Evolutionary conservation across 78 protist genomes (phyloP), one percentile per base, ranked within the genome.

Genomic region (Protostelium mycophagum): DNA sequence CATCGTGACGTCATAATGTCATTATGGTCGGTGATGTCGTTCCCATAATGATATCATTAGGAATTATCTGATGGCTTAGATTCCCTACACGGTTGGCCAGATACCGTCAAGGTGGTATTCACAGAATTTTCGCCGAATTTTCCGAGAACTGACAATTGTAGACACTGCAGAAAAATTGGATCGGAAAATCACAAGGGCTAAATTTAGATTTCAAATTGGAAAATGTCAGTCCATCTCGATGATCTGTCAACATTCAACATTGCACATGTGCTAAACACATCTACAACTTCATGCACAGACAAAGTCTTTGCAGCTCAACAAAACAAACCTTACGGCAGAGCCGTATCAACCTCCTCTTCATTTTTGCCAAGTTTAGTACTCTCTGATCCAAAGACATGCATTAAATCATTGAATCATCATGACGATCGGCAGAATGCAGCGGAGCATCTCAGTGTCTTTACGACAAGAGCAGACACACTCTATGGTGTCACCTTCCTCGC

Each of bases 101-200:
- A 93, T 35, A 84, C 88, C 0, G 97, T 97, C 38, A 96, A 96
- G 91, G 73, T 51, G 73, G 16, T 16, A 51, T 5, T 51, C 39
- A 10, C 16, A 23, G 31, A 34, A 23, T 84, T 23, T 84, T 29
- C 86, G 1, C 34, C 5, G 31, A 5, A 5, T 25, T 51, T 16
- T 51, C 31, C 5, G 31, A 5, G 31, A 51, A 5, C 5, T 16
- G 73, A 51, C 73, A 51, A 16, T 16, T 51, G n/a, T n/a, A n/a
- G n/a, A 29, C 38, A 28, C 92, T 96, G 96, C 99, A 97, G 93
- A 87, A 88, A 34, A 94, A 96, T 36, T 97, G 99, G 99, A 96
- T 97, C 63, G 97, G 98, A n/a, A 0, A 91, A 37, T 91, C 96
- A 5, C 36, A 86, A 34, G 98, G 98, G 1, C 89, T 89, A 0